Conservation (phyloP, 768 basidiomycete species). For the Boletus rufocinnamomeus region DNA sequence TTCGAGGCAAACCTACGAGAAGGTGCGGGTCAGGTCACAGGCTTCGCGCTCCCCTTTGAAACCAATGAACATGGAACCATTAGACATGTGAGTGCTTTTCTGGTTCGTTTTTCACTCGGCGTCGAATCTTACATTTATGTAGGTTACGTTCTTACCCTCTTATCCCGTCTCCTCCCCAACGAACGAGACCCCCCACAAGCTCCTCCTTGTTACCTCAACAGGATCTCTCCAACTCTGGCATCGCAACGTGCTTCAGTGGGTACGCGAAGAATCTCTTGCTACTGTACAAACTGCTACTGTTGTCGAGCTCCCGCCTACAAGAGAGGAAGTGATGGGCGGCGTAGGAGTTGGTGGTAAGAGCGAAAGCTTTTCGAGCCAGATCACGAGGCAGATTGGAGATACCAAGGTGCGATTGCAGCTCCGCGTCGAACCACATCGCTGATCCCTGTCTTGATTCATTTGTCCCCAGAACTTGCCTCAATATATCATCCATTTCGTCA, state of each 20-base stretch:
- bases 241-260: conserved; percentile 63
- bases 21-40: conserved; percentile 48
- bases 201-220: conserved; percentile 68
- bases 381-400: conserved; percentile 59
- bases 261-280: conserved; percentile 78
- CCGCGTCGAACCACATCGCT: background rate
- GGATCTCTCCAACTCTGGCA: conserved; percentile 79
- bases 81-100: conserved; percentile 50
- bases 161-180: conserved; percentile 39
- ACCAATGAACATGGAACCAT: conserved; percentile 67
- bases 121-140: background rate
- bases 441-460: background rate
- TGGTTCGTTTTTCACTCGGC: background rate
- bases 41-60: conserved; percentile 66
- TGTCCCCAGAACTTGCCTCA: conserved; percentile 63
- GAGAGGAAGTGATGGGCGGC: conserved; percentile 25
- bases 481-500: conserved; percentile 65
- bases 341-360: conserved; percentile 1
- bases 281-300: conserved; percentile 64
- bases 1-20: conserved; percentile 50
- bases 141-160: conserved; percentile 55
- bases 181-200: conserved; percentile 38
- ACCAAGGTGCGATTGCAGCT: conserved; percentile 46
- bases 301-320: conserved; percentile 72
- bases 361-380: conserved; percentile 53